Conservation (phyloP, 352 stramenopile genomes). For the Phytophthora brassicae region DNA sequence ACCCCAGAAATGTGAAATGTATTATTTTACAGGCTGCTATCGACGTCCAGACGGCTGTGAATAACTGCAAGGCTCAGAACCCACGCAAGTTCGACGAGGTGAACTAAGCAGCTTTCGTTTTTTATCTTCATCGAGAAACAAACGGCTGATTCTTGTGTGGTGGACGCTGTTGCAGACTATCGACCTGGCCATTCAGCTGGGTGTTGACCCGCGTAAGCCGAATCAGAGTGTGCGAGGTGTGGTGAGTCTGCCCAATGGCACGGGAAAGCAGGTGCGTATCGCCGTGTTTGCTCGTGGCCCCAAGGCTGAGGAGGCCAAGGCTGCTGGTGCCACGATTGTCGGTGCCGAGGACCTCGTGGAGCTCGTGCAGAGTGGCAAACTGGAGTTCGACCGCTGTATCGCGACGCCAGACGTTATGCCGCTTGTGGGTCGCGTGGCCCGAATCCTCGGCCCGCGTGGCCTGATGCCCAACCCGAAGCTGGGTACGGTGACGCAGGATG, state of each 20-base stretch:
- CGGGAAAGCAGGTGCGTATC: constrained; percentile 86
- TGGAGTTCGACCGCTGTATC: constrained; percentile 92
- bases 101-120: neutral
- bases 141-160: constrained; percentile 6
- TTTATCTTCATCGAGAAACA: neutral
- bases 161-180: constrained; percentile 52
- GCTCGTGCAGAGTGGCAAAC: constrained; percentile 85
- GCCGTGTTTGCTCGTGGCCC: constrained; percentile 90
- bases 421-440: constrained; percentile 90
- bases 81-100: constrained; percentile 88
- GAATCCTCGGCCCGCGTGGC: constrained; percentile 94
- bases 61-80: constrained; percentile 56
- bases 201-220: constrained; percentile 85
- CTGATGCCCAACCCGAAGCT: constrained; percentile 99
- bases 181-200: constrained; percentile 82
- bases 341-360: constrained; percentile 91
- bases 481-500: constrained; percentile 93
- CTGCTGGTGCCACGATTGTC: constrained; percentile 87
- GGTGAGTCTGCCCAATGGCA: constrained; percentile 85
- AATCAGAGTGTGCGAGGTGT: constrained; percentile 89
- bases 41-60: constrained; percentile 61
- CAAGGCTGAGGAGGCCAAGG: constrained; percentile 89
- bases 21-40: constrained; percentile 57
- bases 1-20: too few relatives aligned
- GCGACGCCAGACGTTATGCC: constrained; percentile 93